phyloP scores from a whole-genome alignment of 2,329 filamentous ascomycete genomes.

The Niveomyces coronatus region DNA sequence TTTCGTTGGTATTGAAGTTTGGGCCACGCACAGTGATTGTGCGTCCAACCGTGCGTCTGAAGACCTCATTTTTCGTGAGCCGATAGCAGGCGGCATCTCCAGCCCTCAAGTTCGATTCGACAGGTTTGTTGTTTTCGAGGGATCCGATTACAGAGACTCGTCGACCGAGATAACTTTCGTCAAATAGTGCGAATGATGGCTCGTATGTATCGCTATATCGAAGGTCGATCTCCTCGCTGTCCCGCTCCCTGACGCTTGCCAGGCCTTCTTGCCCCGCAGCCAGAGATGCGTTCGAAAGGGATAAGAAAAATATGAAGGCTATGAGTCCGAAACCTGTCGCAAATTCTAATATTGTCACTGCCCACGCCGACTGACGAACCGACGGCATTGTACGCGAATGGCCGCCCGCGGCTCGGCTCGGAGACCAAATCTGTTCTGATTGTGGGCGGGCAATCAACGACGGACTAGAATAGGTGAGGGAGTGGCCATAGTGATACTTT shows the following conservation, averaged over 20 bases:
- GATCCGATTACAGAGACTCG: slow-evolving; percentile 40
- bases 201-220: slow-evolving; percentile 36
- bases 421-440: no score
- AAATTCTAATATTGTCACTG: slow-evolving; percentile 50
- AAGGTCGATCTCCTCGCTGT: slow-evolving; percentile 5
- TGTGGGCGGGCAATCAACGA: no score
- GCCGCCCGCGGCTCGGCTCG: no score
- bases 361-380: slow-evolving; percentile 57
- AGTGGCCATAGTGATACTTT: no score
- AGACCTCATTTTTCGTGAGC: slow-evolving; percentile 20
- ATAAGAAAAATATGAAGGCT: no score
- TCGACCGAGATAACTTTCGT: slow-evolving; percentile 53
- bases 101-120: slow-evolving; percentile 47
- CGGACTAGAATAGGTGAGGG: no score
- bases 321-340: no score
- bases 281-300: no score
- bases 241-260: not conserved
- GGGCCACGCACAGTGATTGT: slow-evolving; percentile 10
- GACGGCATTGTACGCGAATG: slow-evolving; percentile 56
- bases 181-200: slow-evolving; percentile 50
- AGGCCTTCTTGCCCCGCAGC: no score
- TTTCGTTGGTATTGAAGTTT: slow-evolving; percentile 11
- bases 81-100: slow-evolving; percentile 45
- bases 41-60: slow-evolving; percentile 11
- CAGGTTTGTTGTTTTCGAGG: slow-evolving; percentile 54